Evolutionary conservation across 805 yeast species (phyloP), one percentile per base, ranked within the genome.

Genomic region (Candida manassasensis): DNA sequence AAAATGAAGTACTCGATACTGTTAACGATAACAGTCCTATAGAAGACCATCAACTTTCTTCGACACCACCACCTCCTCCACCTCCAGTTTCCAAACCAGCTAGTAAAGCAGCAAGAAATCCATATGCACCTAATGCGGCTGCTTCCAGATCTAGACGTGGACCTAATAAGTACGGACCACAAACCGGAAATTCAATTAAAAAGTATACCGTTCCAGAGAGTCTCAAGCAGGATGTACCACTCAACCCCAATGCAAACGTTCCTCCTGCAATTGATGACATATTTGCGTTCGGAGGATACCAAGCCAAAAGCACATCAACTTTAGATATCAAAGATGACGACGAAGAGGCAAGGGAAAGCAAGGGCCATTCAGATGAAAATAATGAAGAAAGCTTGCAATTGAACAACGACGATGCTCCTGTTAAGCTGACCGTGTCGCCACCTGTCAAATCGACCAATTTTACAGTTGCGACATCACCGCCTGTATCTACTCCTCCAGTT

Each of bases 121-220:
- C 69, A 4, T 65, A 64, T 41, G 69, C 69, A 6, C 69, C 69
- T 15, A 53, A 50, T 6, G 49, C 42, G 1, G 26, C 43, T 3
- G 27, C 40, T 30, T 27, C 41, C 12, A 14, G 14, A 19, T 24
- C 40, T 6, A 46, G 32, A 40, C 34, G 41, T n/a, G 42, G 47
- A 21, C 47, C 41, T 22, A 52, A 36, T 37, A 61, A 44, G 28
- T 59, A 59, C 39, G 62, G 59, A 6, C 61, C 63, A 9, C 40
- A 53, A 2, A 21, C 48, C 6, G 34, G 34, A n/a, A n/a, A 16
- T 18, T n/a, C 34, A 21, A 21, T 21, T 16, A 37, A 36, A 17
- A 42, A 34, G 15, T 41, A 42, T 33, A 26, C 39, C 13, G 41
- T 36, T 9, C 43, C 50, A 5, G 35, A 29, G 7, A 24, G n/a